Percentiles rank a stretch among this genome's conserved stretches.
Evolutionary conservation across 129 eudicot genomes (phyloP).

Genomic region (Chrysanthemum makinoi): DNA sequence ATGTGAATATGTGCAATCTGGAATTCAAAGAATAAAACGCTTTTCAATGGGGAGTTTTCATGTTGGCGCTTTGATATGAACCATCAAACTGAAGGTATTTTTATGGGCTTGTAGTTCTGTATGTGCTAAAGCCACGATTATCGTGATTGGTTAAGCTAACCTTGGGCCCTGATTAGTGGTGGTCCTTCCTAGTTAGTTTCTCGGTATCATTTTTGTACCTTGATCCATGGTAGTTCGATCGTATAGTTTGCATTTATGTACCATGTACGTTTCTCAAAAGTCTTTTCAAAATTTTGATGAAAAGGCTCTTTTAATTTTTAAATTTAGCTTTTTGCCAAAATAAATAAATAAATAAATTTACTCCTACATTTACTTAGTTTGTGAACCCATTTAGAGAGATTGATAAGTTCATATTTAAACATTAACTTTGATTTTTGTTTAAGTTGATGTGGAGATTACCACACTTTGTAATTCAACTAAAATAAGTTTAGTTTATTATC

Average conservation of each 20-base stretch:
- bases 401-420: no score
- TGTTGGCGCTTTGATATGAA: not conserved
- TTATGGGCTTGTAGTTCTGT: not conserved
- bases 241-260: not conserved
- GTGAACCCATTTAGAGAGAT: no score
- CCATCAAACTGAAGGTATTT: not conserved
- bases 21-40: not conserved
- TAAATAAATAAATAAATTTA: no score
- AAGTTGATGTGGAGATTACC: no score
- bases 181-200: not conserved
- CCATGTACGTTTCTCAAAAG: not conserved
- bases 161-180: not conserved
- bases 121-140: not conserved
- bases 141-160: not conserved
- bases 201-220: not conserved
- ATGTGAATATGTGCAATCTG: not conserved
- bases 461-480: no score
- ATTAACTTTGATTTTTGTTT: no score
- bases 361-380: no score
- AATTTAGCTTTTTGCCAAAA: not conserved
- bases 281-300: not conserved
- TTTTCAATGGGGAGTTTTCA: not conserved
- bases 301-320: not conserved
- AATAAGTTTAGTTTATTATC: no score
- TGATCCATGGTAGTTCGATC: not conserved